These are phyloP conservation scores for Starmera pachycereana DNA, from an alignment of 805 yeast species.

Conservation along the genomic window DNA sequence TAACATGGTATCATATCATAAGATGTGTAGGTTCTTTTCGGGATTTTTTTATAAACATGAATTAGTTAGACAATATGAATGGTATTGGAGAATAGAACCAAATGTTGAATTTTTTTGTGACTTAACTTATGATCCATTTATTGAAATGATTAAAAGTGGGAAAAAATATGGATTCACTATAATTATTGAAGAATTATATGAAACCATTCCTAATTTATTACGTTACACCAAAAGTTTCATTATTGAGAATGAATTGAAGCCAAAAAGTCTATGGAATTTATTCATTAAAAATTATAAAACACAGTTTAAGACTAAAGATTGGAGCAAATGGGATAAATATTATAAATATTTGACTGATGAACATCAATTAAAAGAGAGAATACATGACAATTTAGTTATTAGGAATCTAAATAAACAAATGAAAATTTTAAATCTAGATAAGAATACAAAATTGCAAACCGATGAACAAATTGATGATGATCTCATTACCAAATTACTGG, in stretches of 20 bases:
- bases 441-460: constrained; percentile 5
- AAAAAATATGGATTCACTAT: constrained; percentile 85
- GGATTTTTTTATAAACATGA: constrained; percentile 79
- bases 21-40: constrained; percentile 90
- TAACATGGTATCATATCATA: constrained; percentile 70
- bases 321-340: constrained; percentile 19
- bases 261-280: constrained; percentile 62
- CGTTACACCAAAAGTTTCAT: constrained; percentile 60
- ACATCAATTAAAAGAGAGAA: constrained; percentile 15
- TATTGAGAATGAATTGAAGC: constrained; percentile 31
- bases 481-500: constrained; percentile 28
- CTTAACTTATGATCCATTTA: constrained; percentile 82
- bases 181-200: constrained; percentile 63
- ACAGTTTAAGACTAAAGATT: constrained; percentile 23
- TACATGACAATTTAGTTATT: constrained; percentile 21
- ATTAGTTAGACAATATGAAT: constrained; percentile 56
- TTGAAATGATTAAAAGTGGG: constrained; percentile 57
- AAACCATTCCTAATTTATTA: constrained; percentile 77
- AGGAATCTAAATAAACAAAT: constrained; percentile 3
- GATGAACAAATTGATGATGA: constrained; percentile 19
- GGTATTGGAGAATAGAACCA: constrained; percentile 98
- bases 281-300: constrained; percentile 35
- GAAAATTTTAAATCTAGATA: not conserved
- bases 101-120: constrained; percentile 86
- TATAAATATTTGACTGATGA: constrained; percentile 18